Percentiles rank a stretch among this genome's conserved stretches.
These are phyloP conservation scores for Cercospora brassicicola DNA, from an alignment of 2,329 filamentous ascomycete genomes.

Conservation along the genomic window DNA sequence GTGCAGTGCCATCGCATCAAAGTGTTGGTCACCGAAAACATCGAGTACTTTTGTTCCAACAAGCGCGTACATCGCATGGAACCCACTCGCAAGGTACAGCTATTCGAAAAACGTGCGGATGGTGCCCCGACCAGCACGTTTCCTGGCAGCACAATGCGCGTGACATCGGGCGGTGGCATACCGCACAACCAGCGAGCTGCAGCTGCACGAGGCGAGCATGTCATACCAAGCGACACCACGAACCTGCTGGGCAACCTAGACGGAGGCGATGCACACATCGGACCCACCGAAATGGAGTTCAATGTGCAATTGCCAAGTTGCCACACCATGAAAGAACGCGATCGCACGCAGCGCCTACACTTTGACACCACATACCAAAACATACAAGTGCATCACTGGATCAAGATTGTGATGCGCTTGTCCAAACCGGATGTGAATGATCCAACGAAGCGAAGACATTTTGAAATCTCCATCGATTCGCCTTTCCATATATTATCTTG, in stretches of 20 bases:
- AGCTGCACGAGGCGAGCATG: slow-evolving; percentile 57
- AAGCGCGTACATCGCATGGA: slow-evolving; percentile 83
- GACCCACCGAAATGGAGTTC: slow-evolving; percentile 91
- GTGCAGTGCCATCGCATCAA: slow-evolving; percentile 91
- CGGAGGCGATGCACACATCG: slow-evolving; percentile 70
- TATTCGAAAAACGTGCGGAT: slow-evolving; percentile 87
- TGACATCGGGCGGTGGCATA: slow-evolving; percentile 78
- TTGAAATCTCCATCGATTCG: slow-evolving; percentile 94
- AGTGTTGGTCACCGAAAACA: slow-evolving; percentile 84
- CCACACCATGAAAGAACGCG: slow-evolving; percentile 73
- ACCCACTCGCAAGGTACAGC: slow-evolving; percentile 75
- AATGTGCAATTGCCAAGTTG: slow-evolving; percentile 90
- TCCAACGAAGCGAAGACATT: slow-evolving; percentile 77
- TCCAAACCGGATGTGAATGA: slow-evolving; percentile 80
- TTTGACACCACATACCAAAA: slow-evolving; percentile 93
- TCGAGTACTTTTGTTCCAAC: slow-evolving; percentile 87
- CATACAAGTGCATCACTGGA: slow-evolving; percentile 93
- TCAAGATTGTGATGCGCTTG: slow-evolving; percentile 94
- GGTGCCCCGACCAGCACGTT: slow-evolving; percentile 71
- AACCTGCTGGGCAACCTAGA: slow-evolving; percentile 82
- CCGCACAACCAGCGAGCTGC: slow-evolving; percentile 61
- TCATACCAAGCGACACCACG: slow-evolving; percentile 55
- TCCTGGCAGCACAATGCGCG: slow-evolving; percentile 71
- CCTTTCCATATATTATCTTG: slow-evolving; percentile 92
- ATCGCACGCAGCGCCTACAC: slow-evolving; percentile 66